Conservation (phyloP, 2,329 filamentous ascomycete species). For the Piedraia hortae region DNA sequence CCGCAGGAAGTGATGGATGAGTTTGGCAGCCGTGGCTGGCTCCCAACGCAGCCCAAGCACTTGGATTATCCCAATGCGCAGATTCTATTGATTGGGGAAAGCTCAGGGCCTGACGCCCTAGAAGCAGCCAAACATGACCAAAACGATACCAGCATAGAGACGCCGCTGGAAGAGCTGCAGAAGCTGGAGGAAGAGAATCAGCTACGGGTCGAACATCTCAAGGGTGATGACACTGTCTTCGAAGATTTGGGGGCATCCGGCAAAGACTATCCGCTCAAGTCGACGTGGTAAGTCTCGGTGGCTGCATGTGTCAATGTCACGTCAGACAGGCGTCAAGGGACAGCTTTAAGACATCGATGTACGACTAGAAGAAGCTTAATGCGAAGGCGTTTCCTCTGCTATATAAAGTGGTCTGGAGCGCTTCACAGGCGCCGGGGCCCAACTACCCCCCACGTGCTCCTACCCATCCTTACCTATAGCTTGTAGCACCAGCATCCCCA, state of each 20-base stretch:
- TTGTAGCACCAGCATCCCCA: too few species aligned
- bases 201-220: slow-evolving; percentile 2
- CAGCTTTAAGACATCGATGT: too few species aligned
- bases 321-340: too few species aligned
- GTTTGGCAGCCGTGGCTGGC: slow-evolving; percentile 45
- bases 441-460: too few species aligned
- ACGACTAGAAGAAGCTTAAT: too few species aligned
- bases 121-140: slow-evolving; percentile 29
- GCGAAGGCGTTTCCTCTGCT: too few species aligned
- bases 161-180: slow-evolving; percentile 43
- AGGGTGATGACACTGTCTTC: slow-evolving; percentile 32
- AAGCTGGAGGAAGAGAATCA: slow-evolving; percentile 37
- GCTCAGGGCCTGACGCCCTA: slow-evolving; percentile 21
- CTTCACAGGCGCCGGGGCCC: too few species aligned
- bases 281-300: too few species aligned
- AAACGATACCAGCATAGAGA: slow-evolving; percentile 27
- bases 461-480: too few species aligned
- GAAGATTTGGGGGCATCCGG: slow-evolving; percentile 30
- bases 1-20: slow-evolving; percentile 46
- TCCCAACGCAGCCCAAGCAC: slow-evolving; percentile 36
- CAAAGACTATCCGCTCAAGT: slow-evolving; percentile 36
- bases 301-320: too few species aligned
- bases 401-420: too few species aligned
- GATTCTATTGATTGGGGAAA: slow-evolving; percentile 46
- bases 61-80: slow-evolving; percentile 49